Evolutionary conservation across 352 stramenopile species (phyloP), one percentile per base, ranked within the genome.

Genomic region (Plasmopara viticola): DNA sequence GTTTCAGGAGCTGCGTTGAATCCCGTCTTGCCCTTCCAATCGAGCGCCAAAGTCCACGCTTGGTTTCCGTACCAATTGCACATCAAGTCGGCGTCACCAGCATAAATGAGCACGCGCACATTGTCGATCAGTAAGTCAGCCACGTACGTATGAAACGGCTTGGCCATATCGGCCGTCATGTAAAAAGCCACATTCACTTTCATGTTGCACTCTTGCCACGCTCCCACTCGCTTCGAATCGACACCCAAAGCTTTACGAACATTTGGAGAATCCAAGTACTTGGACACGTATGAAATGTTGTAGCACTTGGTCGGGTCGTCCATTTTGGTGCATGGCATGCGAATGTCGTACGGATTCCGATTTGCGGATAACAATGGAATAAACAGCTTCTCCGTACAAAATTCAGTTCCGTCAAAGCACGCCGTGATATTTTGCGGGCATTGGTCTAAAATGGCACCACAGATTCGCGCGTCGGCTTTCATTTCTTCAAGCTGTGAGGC

Each of bases 61-160:
- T 96, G 60, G 61, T 98, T 98, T 18, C 95, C 96, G 37, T 98
- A 62, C 77, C 96, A 98, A 65, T 99, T 98, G 72, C 89, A 98
- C 66, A 98, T 97, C 56, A 98, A 96, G 64, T 98, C 20, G 20
- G 20, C 20, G 20, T 25, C 20, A 25, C 20, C 20, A 25, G 20
- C 20, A 25, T 25, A 25, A 59, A 98, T 92, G 6, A 98, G 70
- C n/a, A 97, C 91, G 7, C 68, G 68, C 6, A 90, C 70, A 28
- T 71, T 67, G 9, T 63, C 56, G 35, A 84, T 55, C 2, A 98
- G 66, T 25, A 98, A 56, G 33, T 25, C 20, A 25, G 20, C 20
- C 20, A 25, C 20, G 20, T 25, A 25, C 20, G 20, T 25, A 25
- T 25, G 20, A 25, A 25, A 25, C 20, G 20, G 20, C 20, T 25